These are phyloP conservation scores for Coelastrella sp. DNA, from an alignment of 139 green algal genomes.

Conservation along the genomic window DNA sequence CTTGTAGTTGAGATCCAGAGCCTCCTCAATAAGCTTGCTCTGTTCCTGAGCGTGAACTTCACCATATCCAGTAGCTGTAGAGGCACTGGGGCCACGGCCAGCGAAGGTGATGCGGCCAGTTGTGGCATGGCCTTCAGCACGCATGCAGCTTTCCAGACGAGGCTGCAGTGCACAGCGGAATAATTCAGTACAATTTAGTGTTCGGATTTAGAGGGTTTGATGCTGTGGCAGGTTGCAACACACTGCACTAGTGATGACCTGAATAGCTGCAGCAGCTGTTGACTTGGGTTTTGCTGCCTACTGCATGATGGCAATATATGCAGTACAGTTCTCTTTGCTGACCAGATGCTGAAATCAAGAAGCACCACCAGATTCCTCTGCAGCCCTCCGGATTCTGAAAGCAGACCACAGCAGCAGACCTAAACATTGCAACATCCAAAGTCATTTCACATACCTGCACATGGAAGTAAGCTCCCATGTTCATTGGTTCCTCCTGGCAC, in stretches of 20 bases:
- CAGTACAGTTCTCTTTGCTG: too few species aligned
- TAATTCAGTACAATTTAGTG: too few species aligned
- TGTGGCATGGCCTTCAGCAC: slow-evolving; percentile 41
- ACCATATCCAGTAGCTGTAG: slow-evolving; percentile 89
- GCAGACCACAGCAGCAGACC: too few species aligned
- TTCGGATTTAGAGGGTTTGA: too few species aligned
- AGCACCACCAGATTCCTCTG: too few species aligned
- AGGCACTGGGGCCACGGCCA: slow-evolving; percentile 75
- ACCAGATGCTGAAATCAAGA: too few species aligned
- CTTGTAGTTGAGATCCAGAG: slow-evolving; percentile 63
- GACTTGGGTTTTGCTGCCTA: too few species aligned
- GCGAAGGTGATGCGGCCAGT: slow-evolving; percentile 75
- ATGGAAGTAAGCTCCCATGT: slow-evolving; percentile 97
- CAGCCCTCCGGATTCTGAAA: too few species aligned
- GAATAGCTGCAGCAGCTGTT: too few species aligned
- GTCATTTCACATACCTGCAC: slow-evolving; percentile 70
- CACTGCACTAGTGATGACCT: too few species aligned
- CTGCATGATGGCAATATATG: too few species aligned
- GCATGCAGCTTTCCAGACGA: slow-evolving; percentile 49
- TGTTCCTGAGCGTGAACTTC: slow-evolving; percentile 89
- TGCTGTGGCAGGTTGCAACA: too few species aligned
- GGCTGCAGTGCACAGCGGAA: slow-evolving; percentile 24
- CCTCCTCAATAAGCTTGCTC: slow-evolving; percentile 67
- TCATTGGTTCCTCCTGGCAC: slow-evolving; percentile 98
- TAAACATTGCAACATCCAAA: neutral